phyloP scores from a whole-genome alignment of 2,329 filamentous ascomycete genomes.

The Phialophora tarda region DNA sequence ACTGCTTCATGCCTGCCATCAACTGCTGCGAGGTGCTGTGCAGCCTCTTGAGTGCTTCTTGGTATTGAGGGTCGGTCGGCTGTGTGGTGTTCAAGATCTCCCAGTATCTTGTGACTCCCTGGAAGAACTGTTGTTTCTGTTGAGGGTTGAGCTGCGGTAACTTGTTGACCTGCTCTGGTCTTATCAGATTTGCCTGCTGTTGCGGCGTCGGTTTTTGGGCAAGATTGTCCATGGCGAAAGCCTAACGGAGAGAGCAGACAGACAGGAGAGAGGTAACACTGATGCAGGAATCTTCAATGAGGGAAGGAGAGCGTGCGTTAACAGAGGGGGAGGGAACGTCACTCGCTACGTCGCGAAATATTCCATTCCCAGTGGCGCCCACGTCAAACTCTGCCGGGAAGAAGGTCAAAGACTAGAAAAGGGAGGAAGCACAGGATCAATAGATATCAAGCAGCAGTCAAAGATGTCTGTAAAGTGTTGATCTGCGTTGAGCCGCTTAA shows the following conservation, averaged over 20 bases:
- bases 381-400: neutral
- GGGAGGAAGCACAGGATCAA: neutral
- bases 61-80: slow-evolving; percentile 56
- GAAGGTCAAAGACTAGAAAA: neutral
- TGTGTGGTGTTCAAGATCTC: slow-evolving; percentile 57
- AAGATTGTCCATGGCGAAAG: slow-evolving; percentile 22
- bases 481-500: neutral
- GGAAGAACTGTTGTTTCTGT: slow-evolving; percentile 62
- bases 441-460: neutral
- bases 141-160: slow-evolving; percentile 60
- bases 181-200: slow-evolving; percentile 56
- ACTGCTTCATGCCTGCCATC: slow-evolving; percentile 59
- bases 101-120: slow-evolving; percentile 62
- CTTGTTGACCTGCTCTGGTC: slow-evolving; percentile 59
- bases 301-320: neutral
- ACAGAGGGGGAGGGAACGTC: neutral
- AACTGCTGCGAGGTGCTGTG: slow-evolving; percentile 57
- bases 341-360: neutral
- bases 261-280: neutral
- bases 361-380: slow-evolving; percentile 1
- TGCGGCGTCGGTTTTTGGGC: slow-evolving; percentile 38
- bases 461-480: neutral
- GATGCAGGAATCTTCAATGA: neutral
- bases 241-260: neutral
- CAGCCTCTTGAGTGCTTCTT: slow-evolving; percentile 57